phyloP scores from a whole-genome alignment of 805 yeast species.

The Yarrowia hollandica region DNA sequence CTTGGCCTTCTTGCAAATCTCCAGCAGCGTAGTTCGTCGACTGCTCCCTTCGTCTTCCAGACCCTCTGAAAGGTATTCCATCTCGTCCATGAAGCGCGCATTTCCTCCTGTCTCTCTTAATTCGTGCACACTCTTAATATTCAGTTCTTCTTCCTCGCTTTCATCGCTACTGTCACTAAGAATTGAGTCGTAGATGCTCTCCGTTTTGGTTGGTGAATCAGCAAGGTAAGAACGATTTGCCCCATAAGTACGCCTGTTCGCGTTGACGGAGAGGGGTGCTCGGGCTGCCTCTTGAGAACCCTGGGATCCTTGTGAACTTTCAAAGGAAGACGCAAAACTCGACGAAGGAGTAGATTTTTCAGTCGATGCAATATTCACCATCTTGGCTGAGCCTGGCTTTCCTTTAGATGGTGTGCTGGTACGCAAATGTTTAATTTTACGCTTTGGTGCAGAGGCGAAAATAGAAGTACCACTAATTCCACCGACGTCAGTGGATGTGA shows the following conservation, averaged over 20 bases:
- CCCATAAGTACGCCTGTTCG: conserved; percentile 3
- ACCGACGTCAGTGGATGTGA: background rate
- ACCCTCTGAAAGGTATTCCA: conserved; percentile 12
- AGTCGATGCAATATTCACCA: background rate
- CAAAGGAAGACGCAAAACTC: background rate
- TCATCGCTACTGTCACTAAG: conserved; percentile 12
- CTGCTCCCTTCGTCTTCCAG: conserved; percentile 5
- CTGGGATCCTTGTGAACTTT: background rate
- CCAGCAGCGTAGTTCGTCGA: conserved; percentile 22
- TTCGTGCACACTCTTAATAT: conserved; percentile 23
- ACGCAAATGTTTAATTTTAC: conserved; percentile 1
- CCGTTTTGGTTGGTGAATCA: conserved; percentile 18
- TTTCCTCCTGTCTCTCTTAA: conserved; percentile 23
- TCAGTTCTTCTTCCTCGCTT: conserved; percentile 5
- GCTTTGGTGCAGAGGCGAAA: background rate
- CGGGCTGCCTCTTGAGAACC: background rate
- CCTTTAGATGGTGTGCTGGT: background rate
- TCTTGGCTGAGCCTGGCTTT: background rate
- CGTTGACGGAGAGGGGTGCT: background rate
- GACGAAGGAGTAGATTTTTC: background rate
- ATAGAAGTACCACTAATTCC: background rate
- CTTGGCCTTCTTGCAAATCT: conserved; percentile 19
- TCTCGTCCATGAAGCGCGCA: conserved; percentile 25
- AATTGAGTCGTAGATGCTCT: background rate
- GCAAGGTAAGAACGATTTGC: conserved; percentile 14